Conservation (phyloP, 106 monocot species). For the Dioscorea zingiberensis region DNA sequence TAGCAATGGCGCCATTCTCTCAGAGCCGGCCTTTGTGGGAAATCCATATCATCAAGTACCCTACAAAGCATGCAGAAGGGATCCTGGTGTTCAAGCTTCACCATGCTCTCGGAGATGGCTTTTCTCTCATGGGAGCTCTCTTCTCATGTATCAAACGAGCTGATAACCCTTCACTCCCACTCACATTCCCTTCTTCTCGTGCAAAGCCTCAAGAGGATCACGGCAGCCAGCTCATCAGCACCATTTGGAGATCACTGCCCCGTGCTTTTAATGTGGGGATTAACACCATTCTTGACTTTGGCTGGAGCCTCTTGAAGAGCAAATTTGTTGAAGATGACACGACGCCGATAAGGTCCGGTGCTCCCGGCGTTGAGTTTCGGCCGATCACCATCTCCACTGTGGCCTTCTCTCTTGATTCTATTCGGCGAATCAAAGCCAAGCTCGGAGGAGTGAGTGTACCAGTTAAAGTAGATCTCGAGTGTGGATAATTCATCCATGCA, state of each 20-base stretch:
- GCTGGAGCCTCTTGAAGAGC: slow-evolving; percentile 59
- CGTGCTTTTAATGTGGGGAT: slow-evolving; percentile 14
- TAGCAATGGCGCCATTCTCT: slow-evolving; percentile 27
- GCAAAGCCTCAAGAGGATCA: background rate
- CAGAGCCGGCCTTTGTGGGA: slow-evolving; percentile 50
- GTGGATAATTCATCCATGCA: no score
- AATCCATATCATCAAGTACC: slow-evolving; percentile 64
- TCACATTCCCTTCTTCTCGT: slow-evolving; percentile 47
- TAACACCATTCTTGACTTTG: slow-evolving; percentile 46
- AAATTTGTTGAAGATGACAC: slow-evolving; percentile 37
- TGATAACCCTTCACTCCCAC: slow-evolving; percentile 58
- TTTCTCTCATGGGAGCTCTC: slow-evolving; percentile 64
- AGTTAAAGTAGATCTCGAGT: background rate
- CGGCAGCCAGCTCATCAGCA: background rate
- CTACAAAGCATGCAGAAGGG: slow-evolving; percentile 34
- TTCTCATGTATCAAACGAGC: slow-evolving; percentile 53
- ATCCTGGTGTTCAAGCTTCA: slow-evolving; percentile 69
- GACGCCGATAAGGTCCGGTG: slow-evolving; percentile 45
- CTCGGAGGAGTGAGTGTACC: slow-evolving; percentile 51
- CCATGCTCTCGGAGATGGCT: slow-evolving; percentile 73
- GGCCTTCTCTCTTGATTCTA: slow-evolving; percentile 43
- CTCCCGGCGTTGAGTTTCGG: slow-evolving; percentile 38
- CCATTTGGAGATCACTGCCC: background rate
- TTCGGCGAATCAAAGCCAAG: slow-evolving; percentile 38
- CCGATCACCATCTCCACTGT: slow-evolving; percentile 28